Evolutionary conservation across 306 rosid species (phyloP), one percentile per base, ranked within the genome.

Genomic region (Rosa lucieae): DNA sequence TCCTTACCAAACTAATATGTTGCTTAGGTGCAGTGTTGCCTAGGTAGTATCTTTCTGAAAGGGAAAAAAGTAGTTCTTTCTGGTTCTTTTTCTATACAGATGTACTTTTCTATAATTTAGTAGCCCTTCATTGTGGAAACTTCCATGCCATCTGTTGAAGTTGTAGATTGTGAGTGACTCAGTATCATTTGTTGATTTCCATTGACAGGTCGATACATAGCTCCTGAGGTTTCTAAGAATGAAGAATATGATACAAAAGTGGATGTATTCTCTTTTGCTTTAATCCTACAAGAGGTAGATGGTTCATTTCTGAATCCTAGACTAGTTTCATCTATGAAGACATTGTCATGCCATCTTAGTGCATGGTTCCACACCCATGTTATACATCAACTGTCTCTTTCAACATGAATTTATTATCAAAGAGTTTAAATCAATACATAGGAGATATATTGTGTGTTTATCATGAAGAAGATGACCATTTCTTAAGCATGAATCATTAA

Each of bases 221-320:
- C 98, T 83, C 99, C 97, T 32, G 99, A 94, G 86, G 99, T 91
- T 88, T 94, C 81, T 80, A 89, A 71, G 74, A 85, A 80, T 20
- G 91, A 85, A 80, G 97, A 90, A 85, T 95, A 92, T 79, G 99
- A 83, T 80, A 95, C 97, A n/a, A 95, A 95, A 90, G 97, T 92
- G 79, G 99, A 95, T 81, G 96, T 95, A 10, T 94, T 89, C 89
- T 92, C 98, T 49, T 95, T 95, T 84, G 96, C 97, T 59, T 82
- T 92, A 80, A 92, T 95, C 82, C 84, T 95, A 71, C 98, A 92
- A 88, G 98, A 92, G 99, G 98, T 92, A 92, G 51, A 44, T 70
- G 78, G 79, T 69, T 75, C 32, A 51, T 68, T 11, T 49, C 78
- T 67, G 23, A 55, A 44, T 74, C 39, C 26, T 75, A 26, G 56